Evolutionary conservation across 768 basidiomycete genomes (phyloP), one percentile per base, ranked within the genome.

Genomic region (Rhodotorula toruloides): DNA sequence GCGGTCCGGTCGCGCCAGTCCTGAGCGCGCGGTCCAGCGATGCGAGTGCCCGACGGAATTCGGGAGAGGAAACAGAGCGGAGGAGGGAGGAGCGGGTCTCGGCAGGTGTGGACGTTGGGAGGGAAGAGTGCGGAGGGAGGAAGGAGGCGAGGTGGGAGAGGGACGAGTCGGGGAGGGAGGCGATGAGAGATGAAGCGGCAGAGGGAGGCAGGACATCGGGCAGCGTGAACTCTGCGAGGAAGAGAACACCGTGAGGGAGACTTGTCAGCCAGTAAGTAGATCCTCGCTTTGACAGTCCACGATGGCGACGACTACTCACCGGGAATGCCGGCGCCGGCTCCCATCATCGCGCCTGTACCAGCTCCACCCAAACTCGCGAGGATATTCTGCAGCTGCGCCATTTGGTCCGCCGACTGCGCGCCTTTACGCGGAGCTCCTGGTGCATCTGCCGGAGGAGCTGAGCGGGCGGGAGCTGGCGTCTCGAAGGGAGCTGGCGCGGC

Each of bases 1-100:
- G 48, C 36, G 69, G 69, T 1, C 69, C 69, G 17, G 65, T 65
- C 21, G 69, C 69, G 34, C 69, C 69, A 17, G 69, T 70, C n/a
- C 69, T 32, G 11, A 70, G 52, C 29, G 69, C 69, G 6, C 69
- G 27, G 9, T 70, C 69, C 19, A 70, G 31, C 7, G 17, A 6
- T 1, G 27, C 49, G 32, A 61, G 29, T 25, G 49, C 32, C 14
- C 63, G 40, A 21, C 44, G 34, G 52, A 58, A 70, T 47, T 70
- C 68, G 43, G 68, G 68, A 1, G 55, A 58, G 8, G 46, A 14
- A 50, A 70, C 2, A 7, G 68, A 60, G n/a, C 57, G 55, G 3
- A 19, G 2, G 21, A 69, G 68, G 4, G 55, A 54, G 6, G 63
- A 14, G 29, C 43, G 63, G 9, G 44, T 42, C 7, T 32, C 31